Evolutionary conservation across 208 protist species (phyloP), one percentile per base, ranked within the genome.

Genomic region (Acanthamoeba royreba): DNA sequence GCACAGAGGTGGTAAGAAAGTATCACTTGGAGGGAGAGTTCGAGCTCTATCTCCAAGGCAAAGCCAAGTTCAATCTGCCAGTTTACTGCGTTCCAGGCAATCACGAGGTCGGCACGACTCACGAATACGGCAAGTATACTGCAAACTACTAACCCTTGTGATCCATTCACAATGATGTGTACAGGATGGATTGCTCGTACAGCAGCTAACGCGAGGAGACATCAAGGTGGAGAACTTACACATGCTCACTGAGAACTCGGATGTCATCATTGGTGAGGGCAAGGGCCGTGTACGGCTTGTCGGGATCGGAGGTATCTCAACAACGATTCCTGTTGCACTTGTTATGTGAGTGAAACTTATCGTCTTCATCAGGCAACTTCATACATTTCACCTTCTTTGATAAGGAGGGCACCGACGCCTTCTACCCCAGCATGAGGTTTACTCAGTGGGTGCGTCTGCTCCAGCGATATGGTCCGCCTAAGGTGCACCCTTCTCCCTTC

Each of bases 341-440:
- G 13, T 9, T 55, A 19, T 19, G 49, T 9, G 9, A 25, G 5
- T 77, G 35, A 33, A 15, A 11, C 25, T 52, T 86, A 28, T 55
- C 38, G n/a, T 58, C 28, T 9, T 58, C 8, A 53, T 58, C 77
- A 88, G 79, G 79, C 22, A 88, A 88, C 47, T 61, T 88, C 33
- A 88, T 88, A 7, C 79, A 88, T 9, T 88, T 88, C 22, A 88
- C 79, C 13, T 61, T 88, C 47, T 88, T 88, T 58, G 79, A 88
- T 31, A 55, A 58, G 79, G 79, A 88, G 79, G 79, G 79, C 79
- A 88, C 22, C 42, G 79, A 88, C 79, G 43, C 79, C 15, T 88
- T 88, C 28, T 88, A 88, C 22, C 79, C 79, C 3, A 63, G 47
- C 79, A 88, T 88, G 79, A 42, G 79, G 28, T 88, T 88, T 47